phyloP scores from a whole-genome alignment of 805 yeast species.

The Nematodospora valgi region DNA sequence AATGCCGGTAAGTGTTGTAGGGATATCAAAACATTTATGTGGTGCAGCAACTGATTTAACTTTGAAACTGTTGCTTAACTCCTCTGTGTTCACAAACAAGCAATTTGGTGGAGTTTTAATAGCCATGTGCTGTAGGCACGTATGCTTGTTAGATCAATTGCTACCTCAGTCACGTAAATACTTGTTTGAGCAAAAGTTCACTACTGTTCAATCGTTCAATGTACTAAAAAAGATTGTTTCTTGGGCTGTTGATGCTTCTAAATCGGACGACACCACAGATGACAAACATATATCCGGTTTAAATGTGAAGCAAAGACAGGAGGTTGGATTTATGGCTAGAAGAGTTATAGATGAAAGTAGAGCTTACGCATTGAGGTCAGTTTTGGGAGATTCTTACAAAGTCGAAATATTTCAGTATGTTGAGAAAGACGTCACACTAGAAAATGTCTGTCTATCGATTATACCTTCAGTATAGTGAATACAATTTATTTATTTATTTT shows the following conservation, averaged over 20 bases:
- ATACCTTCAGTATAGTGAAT: not conserved
- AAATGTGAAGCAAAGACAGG: conserved; percentile 46
- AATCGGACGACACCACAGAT: conserved; percentile 25
- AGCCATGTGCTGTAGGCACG: conserved; percentile 93
- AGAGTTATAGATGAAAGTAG: conserved; percentile 75
- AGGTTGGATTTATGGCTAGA: conserved; percentile 65
- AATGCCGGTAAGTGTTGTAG: conserved; percentile 38
- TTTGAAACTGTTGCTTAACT: conserved; percentile 54
- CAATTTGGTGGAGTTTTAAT: conserved; percentile 59
- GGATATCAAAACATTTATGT: conserved; percentile 84
- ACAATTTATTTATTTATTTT: not conserved
- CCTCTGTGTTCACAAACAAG: conserved; percentile 17
- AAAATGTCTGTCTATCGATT: conserved; percentile 55
- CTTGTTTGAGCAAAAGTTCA: conserved; percentile 32
- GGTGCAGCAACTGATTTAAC: conserved; percentile 94
- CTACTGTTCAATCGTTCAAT: conserved; percentile 36
- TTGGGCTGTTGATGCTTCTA: conserved; percentile 83
- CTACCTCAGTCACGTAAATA: conserved; percentile 44
- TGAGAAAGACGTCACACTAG: conserved; percentile 55
- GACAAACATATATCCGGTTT: conserved; percentile 12
- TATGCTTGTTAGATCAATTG: conserved; percentile 60
- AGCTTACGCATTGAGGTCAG: conserved; percentile 39
- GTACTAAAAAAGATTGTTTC: conserved; percentile 65
- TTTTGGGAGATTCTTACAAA: conserved; percentile 31
- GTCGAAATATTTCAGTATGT: conserved; percentile 61